phyloP scores from a whole-genome alignment of 139 green algal genomes.

The Picocystis salinarum region DNA sequence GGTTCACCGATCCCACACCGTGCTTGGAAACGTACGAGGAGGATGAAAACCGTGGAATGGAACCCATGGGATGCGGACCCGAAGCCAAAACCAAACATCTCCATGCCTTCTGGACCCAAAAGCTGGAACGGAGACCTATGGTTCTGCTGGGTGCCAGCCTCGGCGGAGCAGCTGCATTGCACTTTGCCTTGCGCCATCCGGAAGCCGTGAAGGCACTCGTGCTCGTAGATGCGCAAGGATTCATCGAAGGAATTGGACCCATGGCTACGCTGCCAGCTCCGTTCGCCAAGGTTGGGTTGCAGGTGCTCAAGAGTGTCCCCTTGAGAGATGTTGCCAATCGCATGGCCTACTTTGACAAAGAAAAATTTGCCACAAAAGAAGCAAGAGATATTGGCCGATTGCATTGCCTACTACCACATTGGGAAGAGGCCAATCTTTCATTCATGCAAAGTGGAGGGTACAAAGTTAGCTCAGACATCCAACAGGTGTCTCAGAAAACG shows the following conservation, averaged over 20 bases:
- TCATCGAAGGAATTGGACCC: conserved; percentile 66
- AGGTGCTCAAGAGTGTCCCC: conserved; percentile 34
- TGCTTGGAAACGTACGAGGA: too few relatives aligned
- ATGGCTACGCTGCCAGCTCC: conserved; percentile 40
- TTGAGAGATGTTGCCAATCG: conserved; percentile 51
- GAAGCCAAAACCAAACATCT: conserved; percentile 25
- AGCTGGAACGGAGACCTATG: conserved; percentile 33
- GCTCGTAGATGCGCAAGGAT: conserved; percentile 46
- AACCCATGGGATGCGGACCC: conserved; percentile 8
- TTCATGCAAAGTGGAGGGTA: conserved; percentile 86
- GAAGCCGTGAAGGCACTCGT: conserved; percentile 19
- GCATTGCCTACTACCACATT: conserved; percentile 32
- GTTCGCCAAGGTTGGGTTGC: conserved; percentile 30
- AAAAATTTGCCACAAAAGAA: conserved; percentile 49
- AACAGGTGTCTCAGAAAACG: conserved; percentile 32
- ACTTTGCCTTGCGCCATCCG: conserved; percentile 64
- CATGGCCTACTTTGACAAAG: conserved; percentile 65
- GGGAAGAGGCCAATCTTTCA: conserved; percentile 62
- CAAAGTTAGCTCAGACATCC: conserved; percentile 25
- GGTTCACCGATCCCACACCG: conserved; percentile 47
- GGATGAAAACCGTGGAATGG: conserved; percentile 1
- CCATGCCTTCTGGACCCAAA: conserved; percentile 38
- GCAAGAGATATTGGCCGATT: conserved; percentile 23
- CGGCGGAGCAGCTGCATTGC: conserved; percentile 69
- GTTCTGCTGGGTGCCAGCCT: conserved; percentile 60